Evolutionary conservation across 2,329 filamentous ascomycete species (phyloP), one percentile per base, ranked within the genome.

Genomic region (Botryotinia globosa): DNA sequence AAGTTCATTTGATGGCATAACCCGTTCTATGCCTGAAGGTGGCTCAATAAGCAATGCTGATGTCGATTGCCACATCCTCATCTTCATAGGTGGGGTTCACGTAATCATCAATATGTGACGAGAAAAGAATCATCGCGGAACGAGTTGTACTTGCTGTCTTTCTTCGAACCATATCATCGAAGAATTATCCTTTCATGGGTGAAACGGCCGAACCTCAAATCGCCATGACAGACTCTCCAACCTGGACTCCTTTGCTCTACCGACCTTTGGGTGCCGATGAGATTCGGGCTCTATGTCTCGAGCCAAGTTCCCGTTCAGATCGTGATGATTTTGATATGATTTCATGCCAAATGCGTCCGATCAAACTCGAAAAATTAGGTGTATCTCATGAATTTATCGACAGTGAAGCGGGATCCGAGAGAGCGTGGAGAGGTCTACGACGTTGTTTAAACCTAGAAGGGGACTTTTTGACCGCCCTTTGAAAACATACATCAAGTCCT

Each of bases 251-350:
- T 20, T 59, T 67, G 7, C 37, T 72, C 16, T 72, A 72, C 37
- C 51, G 29, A 6, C 51, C 51, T 42, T 32, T 67, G 18, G 32
- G 9, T 3, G 51, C 34, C 14, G 48, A 59, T 48, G 51, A 72
- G n/a, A 14, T 72, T 37, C 70, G 70, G 5, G 62, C 61, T 7
- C 10, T 72, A 39, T 67, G 37, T 48, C 32, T 72, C 20, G 51
- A 67, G 70, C 70, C 70, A 45, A 67, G 32, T 29, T 72, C 70
- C n/a, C 44, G 44, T 16, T 54, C 70, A 29, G 51, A 45, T n/a
- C 42, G 51, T 37, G 39, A 61, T 39, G 32, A 67, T 39, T 29
- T 4, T 67, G 22, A 54, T 32, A 45, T 59, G 22, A 72, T 72
- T 34, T 72, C 45, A 20, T 72, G 70, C 16, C 29, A 56, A 39